Base-by-base conservation (phyloP, 257 asterid species). In the Ocimum tenuiflorum region DNA sequence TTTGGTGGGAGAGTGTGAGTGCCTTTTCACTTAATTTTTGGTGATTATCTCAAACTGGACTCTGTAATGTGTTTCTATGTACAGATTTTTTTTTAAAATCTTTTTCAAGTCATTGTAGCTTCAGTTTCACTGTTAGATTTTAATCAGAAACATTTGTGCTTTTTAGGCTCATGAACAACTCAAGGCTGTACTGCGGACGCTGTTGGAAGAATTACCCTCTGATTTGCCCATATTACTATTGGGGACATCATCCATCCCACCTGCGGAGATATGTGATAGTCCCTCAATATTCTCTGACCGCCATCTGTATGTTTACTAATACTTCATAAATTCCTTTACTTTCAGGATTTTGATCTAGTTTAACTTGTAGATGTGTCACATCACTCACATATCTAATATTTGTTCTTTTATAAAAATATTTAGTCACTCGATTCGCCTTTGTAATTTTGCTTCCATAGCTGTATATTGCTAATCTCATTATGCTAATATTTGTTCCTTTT, bases 1-100 rank as follows among this genome's bases (percentile, higher is more conserved):
- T 86, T 67, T 94, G 97, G 99, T 94, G 99, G 99, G 97, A 94
- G 78, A 27, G n/a, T 57, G 13, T 35, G n/a, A n/a, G n/a, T n/a
- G n/a, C n/a, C n/a, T n/a, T n/a, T n/a, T n/a, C n/a, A n/a, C n/a
- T n/a, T n/a, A n/a, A n/a, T n/a, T n/a, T 68, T 51, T 47, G 46
- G 46, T 55, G 48, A 55, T 58, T 60, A 57, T 61, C 56, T 62
- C 7, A 0, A 31, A 1, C 36, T 27, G 31, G n/a, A n/a, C n/a
- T n/a, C n/a, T n/a, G n/a, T n/a, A n/a, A n/a, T n/a, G n/a, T n/a
- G n/a, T n/a, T n/a, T n/a, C n/a, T n/a, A n/a, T n/a, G n/a, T n/a
- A n/a, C n/a, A n/a, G n/a, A n/a, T n/a, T n/a, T n/a, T n/a, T 20
- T 55, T 60, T 23, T 24, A 18, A 12, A 54, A 14, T 4, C 71